Conservation (phyloP, 352 stramenopile species). For the Pythium volutum region DNA sequence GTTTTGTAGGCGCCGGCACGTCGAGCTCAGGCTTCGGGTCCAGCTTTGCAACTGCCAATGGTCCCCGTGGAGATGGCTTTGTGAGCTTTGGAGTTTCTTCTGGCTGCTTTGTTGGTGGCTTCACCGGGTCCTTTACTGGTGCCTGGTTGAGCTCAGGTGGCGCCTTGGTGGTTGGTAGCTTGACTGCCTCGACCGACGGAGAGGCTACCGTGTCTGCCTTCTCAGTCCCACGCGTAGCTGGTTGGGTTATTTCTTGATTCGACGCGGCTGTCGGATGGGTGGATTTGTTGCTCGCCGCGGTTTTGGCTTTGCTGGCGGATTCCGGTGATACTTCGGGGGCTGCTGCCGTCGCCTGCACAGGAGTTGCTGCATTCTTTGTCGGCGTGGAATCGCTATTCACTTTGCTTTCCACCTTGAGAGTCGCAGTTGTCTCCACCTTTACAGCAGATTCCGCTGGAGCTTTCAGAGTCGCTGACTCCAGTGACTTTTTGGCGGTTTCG, state of each 20-base stretch:
- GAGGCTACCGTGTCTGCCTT: background rate
- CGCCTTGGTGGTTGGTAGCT: background rate
- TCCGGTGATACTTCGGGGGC: background rate
- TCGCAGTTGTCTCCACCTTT: background rate
- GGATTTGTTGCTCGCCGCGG: too few relatives aligned
- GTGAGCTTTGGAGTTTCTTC: slow-evolving; percentile 9
- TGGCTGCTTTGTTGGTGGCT: background rate
- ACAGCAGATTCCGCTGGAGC: background rate
- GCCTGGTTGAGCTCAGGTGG: background rate
- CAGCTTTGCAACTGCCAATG: background rate
- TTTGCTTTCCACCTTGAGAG: background rate
- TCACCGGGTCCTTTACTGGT: background rate
- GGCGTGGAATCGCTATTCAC: too few relatives aligned
- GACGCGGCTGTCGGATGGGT: background rate
- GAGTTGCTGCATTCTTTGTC: background rate
- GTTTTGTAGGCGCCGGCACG: slow-evolving; percentile 7
- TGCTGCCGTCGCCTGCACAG: background rate
- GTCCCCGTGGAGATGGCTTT: background rate
- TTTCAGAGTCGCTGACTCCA: background rate
- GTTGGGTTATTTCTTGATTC: background rate
- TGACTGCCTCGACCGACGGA: background rate
- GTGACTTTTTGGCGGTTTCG: background rate
- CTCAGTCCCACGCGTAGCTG: background rate
- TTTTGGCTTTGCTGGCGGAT: background rate
- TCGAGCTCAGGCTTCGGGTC: slow-evolving; percentile 10